Evolutionary conservation across 163 green algal species (phyloP), one percentile per base, ranked within the genome.

Genomic region (Picocystis sp.): DNA sequence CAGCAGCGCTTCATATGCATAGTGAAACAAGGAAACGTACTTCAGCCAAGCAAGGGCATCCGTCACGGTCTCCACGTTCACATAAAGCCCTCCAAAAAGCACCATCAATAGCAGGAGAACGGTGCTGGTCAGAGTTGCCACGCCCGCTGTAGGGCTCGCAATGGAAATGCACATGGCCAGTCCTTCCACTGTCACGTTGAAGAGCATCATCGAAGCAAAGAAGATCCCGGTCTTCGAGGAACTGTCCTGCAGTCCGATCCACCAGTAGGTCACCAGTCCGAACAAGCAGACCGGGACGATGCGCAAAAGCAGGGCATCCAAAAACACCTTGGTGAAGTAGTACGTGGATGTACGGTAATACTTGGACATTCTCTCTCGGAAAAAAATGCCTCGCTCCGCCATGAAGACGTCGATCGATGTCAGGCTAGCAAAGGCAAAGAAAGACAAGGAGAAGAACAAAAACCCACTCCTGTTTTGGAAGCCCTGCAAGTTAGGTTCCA

Each of bases 261-360:
- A 62, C 46, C 71, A 69, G 69, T 87, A 87, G 25, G 81, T 64
- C 19, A 61, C 47, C 15, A 60, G 54, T 15, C 56, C 68, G 69
- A 74, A 84, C 0, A 83, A 57, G 11, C 74, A 47, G 10, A 77
- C 74, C 11, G 78, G 78, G 53, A 87, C 45, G 15, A 65, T 61
- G 47, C 78, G 74, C 50, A 87, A 72, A 48, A 87, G 65, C 21
- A 87, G 46, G 23, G 47, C 67, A 46, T 87, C 78, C 48, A 87
- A 66, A 1, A 72, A 62, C 45, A 78, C 52, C 44, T 76, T 76
- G 17, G 67, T 62, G 11, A 75, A 38, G 6, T 81, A 58, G 69
- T 86, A 85, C 17, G 62, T 59, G 3, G 33, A 35, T 23, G 64
- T 38, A 15, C 53, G 13, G 64, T 86, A 86, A 64, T 81, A 80